These are phyloP conservation scores for Fusarium sp. DNA, from an alignment of 2,329 filamentous ascomycete species.

Conservation along the genomic window DNA sequence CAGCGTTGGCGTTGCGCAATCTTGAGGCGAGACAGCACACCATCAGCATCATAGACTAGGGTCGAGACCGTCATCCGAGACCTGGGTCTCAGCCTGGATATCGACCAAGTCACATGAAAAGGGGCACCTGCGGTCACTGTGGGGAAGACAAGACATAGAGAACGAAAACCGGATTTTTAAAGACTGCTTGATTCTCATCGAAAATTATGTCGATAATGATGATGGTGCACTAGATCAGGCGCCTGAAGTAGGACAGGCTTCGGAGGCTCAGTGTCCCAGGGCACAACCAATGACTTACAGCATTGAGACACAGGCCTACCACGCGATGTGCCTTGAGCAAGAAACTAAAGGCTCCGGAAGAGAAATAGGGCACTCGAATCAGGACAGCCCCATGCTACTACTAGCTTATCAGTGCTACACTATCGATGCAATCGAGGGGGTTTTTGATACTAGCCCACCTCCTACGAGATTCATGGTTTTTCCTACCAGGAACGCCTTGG, in stretches of 20 bases:
- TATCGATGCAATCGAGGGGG: neutral
- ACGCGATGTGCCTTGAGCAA: neutral
- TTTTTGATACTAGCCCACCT: neutral
- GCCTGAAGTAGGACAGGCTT: neutral
- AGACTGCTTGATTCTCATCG: neutral
- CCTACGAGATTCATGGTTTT: neutral
- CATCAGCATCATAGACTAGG: neutral
- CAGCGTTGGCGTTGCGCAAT: neutral
- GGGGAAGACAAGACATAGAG: conserved; percentile 22
- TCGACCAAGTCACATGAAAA: conserved; percentile 31
- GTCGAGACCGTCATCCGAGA: neutral
- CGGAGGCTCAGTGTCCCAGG: neutral
- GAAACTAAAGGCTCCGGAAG: neutral
- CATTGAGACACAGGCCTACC: neutral
- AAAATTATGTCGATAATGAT: neutral
- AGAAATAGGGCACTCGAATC: neutral
- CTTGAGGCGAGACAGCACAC: neutral
- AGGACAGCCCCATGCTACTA: too few relatives aligned
- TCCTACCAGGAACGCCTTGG: neutral
- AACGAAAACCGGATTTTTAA: neutral
- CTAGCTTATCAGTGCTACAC: too few relatives aligned
- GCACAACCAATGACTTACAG: neutral
- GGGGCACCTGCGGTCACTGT: conserved; percentile 21
- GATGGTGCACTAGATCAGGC: neutral
- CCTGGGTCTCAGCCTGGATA: neutral